Conservation (phyloP, 164 flowering plant species). For the Saururus chinensis region DNA sequence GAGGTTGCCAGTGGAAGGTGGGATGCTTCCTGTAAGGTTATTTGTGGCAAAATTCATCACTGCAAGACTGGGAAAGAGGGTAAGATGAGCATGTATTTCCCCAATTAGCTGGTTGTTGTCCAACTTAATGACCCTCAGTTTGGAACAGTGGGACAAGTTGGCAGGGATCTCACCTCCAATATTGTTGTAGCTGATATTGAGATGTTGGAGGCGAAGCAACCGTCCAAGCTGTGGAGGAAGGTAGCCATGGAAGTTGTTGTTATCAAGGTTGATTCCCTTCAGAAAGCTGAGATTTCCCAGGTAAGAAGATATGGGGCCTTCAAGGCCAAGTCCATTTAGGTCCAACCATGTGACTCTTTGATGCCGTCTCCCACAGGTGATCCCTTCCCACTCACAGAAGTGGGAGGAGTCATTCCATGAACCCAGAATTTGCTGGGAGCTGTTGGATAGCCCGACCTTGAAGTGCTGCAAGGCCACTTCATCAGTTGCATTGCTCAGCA, state of each 20-base stretch:
- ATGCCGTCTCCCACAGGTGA: conserved; percentile 11
- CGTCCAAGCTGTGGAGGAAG: conserved; percentile 18
- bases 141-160: conserved; percentile 7
- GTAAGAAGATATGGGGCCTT: conserved; percentile 20
- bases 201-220: conserved; percentile 4
- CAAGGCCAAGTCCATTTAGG: conserved; percentile 5
- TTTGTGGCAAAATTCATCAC: background rate
- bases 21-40: conserved; percentile 13
- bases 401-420: conserved; percentile 23
- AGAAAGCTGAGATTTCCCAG: conserved; percentile 31
- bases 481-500: background rate
- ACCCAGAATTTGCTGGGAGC: background rate
- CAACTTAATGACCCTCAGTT: background rate
- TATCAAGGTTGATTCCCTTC: conserved; percentile 4
- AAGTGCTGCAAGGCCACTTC: background rate
- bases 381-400: conserved; percentile 28
- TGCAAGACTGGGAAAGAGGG: background rate
- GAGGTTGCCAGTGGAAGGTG: conserved; percentile 8
- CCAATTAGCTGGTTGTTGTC: background rate
- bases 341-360: conserved; percentile 11
- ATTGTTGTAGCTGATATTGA: conserved; percentile 9
- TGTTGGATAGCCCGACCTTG: background rate
- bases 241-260: conserved; percentile 17
- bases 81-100: background rate
- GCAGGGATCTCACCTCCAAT: conserved; percentile 16